phyloP scores from a whole-genome alignment of 2,329 filamentous ascomycete genomes.

The Purpureocillium takamizusanense region DNA sequence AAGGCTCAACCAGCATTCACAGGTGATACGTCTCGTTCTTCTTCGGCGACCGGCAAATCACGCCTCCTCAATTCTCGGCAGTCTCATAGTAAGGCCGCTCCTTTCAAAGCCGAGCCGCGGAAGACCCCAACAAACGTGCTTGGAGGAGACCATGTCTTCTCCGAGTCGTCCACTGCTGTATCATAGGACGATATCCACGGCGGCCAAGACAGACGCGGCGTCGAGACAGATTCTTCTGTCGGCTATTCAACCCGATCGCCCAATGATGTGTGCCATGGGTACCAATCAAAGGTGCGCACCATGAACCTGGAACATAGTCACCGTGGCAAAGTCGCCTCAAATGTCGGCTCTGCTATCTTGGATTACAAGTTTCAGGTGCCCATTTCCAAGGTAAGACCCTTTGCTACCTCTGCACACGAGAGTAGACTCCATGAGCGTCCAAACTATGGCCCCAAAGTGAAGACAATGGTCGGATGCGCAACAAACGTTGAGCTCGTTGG shows the following conservation, averaged over 20 bases:
- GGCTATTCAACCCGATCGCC: too few species aligned
- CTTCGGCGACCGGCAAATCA: background rate
- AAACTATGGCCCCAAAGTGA: constrained; percentile 2
- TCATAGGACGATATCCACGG: background rate
- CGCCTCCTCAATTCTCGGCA: constrained; percentile 3
- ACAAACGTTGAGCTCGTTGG: background rate
- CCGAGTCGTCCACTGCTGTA: constrained; percentile 6
- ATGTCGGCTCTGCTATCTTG: too few species aligned
- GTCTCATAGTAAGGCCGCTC: constrained; percentile 10
- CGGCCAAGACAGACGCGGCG: background rate
- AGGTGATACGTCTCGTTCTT: constrained; percentile 6
- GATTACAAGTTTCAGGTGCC: background rate
- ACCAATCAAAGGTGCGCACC: background rate
- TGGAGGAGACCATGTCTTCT: background rate
- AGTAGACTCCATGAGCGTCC: background rate
- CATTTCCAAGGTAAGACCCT: constrained; percentile 5
- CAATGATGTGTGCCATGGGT: background rate
- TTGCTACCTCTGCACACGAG: background rate
- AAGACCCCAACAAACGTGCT: background rate
- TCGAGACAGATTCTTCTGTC: too few species aligned
- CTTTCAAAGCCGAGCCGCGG: constrained; percentile 1
- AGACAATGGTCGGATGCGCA: constrained; percentile 1
- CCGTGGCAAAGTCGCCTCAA: too few species aligned
- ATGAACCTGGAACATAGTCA: too few species aligned
- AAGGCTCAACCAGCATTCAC: constrained; percentile 17